Percentiles rank a stretch among this genome's conserved stretches.
Conservation (phyloP, 2,329 filamentous ascomycete genomes). For the Myrmaecium sp. region DNA sequence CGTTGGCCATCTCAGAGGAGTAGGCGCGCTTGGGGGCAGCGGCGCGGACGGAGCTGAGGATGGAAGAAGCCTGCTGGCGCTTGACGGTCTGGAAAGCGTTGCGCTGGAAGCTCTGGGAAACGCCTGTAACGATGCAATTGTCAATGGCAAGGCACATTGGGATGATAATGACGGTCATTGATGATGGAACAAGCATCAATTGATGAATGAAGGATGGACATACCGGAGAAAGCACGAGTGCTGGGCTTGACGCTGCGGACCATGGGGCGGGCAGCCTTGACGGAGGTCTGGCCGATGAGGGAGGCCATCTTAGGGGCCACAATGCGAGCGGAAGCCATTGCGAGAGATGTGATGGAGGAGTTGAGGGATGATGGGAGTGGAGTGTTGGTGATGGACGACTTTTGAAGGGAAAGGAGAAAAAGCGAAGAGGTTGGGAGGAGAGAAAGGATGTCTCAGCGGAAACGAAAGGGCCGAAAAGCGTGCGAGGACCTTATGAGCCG, state of each 20-base stretch:
- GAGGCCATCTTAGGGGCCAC: conserved; percentile 62
- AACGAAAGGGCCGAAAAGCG: too few relatives aligned
- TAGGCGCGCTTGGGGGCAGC: conserved; percentile 46
- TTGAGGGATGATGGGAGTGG: conserved; percentile 15
- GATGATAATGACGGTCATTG: conserved; percentile 24
- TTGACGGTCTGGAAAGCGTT: conserved; percentile 55
- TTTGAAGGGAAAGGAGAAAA: too few relatives aligned
- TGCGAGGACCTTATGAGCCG: too few relatives aligned
- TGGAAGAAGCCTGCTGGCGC: conserved; percentile 51
- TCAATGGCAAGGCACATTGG: conserved; percentile 9
- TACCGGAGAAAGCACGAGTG: conserved; percentile 66
- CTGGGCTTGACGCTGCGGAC: conserved; percentile 49
- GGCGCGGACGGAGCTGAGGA: conserved; percentile 45
- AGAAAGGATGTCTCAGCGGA: too few relatives aligned
- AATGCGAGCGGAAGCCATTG: conserved; percentile 66
- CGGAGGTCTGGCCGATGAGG: conserved; percentile 46
- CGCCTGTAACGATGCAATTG: conserved; percentile 4
- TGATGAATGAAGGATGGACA: conserved; percentile 26
- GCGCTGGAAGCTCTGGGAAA: conserved; percentile 8
- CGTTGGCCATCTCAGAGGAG: conserved; percentile 76
- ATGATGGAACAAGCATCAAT: conserved; percentile 3
- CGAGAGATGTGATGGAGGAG: conserved; percentile 37
- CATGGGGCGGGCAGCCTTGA: conserved; percentile 64
- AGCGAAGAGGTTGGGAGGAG: too few relatives aligned
- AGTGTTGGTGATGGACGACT: conserved; percentile 4